Evolutionary conservation across 768 basidiomycete species (phyloP).

Genomic region (Amanita pseudoporphyria): DNA sequence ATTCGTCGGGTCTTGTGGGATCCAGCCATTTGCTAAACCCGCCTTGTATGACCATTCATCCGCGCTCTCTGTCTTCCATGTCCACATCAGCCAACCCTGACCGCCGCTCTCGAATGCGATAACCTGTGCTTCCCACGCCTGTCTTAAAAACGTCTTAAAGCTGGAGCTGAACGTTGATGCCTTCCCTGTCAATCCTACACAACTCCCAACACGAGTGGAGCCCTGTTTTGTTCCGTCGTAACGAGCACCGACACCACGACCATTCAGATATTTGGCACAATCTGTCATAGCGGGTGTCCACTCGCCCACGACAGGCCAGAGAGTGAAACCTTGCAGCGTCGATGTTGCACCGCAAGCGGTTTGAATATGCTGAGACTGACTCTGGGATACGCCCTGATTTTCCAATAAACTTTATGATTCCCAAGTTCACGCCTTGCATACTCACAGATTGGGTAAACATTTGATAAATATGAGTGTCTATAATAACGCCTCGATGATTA

Average conservation of each 20-base stretch:
- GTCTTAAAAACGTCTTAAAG: conserved; percentile 76
- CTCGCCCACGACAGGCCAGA: conserved; percentile 85
- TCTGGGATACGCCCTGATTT: conserved; percentile 9
- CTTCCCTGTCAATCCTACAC: conserved; percentile 63
- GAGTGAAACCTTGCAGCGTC: conserved; percentile 39
- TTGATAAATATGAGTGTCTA: conserved; percentile 78
- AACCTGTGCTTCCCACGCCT: conserved; percentile 81
- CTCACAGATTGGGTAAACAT: conserved; percentile 55
- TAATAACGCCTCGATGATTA: conserved; percentile 51
- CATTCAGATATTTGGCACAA: conserved; percentile 78
- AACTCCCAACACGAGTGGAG: conserved; percentile 63
- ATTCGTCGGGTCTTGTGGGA: conserved; percentile 49
- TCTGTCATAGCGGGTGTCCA: conserved; percentile 76
- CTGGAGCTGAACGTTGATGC: conserved; percentile 61
- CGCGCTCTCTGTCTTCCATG: conserved; percentile 75
- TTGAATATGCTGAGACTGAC: conserved; percentile 46
- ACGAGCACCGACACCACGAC: conserved; percentile 60
- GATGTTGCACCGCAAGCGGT: conserved; percentile 42
- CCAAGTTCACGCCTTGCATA: conserved; percentile 8
- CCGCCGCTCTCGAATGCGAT: conserved; percentile 61
- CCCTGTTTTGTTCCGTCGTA: conserved; percentile 59
- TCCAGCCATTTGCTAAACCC: conserved; percentile 76
- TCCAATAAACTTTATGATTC: neutral
- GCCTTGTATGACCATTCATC: conserved; percentile 90
- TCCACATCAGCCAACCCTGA: conserved; percentile 73